Evolutionary conservation across 768 basidiomycete genomes (phyloP).

Genomic region (Kwoniella shandongensis): DNA sequence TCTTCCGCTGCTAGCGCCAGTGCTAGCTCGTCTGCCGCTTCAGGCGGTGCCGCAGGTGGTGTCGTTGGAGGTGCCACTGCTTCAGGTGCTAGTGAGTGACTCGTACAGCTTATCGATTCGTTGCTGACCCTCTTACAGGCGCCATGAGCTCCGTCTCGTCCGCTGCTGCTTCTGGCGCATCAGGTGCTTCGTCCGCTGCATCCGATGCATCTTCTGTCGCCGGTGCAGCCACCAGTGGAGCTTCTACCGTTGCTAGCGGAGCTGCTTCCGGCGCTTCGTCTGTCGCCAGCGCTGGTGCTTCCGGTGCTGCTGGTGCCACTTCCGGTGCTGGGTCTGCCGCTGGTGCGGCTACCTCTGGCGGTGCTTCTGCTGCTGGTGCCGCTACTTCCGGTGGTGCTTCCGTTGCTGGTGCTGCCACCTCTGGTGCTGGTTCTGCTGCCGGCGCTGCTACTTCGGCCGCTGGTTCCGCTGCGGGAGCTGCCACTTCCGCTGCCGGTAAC

Average conservation of each 20-base stretch:
- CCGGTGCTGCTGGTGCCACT: slow-evolving; percentile 13
- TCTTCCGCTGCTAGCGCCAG: slow-evolving; percentile 6
- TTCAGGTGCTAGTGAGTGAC: slow-evolving; percentile 18
- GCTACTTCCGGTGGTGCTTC: slow-evolving; percentile 8
- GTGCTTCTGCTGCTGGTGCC: slow-evolving; percentile 10
- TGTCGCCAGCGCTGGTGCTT: slow-evolving; percentile 10
- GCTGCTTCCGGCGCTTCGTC: slow-evolving; percentile 8
- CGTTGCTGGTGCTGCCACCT: slow-evolving; percentile 11
- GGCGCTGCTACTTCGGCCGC: slow-evolving; percentile 18
- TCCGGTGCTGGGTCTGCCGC: slow-evolving; percentile 6
- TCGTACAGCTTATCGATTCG: neutral
- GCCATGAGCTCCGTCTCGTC: neutral
- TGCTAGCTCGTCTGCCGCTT: slow-evolving; percentile 2
- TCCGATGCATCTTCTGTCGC: slow-evolving; percentile 2
- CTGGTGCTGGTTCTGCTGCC: slow-evolving; percentile 11
- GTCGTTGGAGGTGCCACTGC: slow-evolving; percentile 22
- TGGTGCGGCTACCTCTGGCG: slow-evolving; percentile 9
- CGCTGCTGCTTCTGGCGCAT: slow-evolving; percentile 4
- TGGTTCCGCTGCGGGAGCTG: slow-evolving; percentile 18
- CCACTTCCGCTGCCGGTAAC: slow-evolving; percentile 7
- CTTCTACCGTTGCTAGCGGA: slow-evolving; percentile 11
- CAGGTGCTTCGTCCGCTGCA: slow-evolving; percentile 3
- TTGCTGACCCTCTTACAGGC: neutral
- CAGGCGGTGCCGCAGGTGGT: slow-evolving; percentile 10
- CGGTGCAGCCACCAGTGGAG: slow-evolving; percentile 1